Base-by-base conservation (phyloP, 805 yeast genomes). In the Torulaspora delbrueckii region DNA sequence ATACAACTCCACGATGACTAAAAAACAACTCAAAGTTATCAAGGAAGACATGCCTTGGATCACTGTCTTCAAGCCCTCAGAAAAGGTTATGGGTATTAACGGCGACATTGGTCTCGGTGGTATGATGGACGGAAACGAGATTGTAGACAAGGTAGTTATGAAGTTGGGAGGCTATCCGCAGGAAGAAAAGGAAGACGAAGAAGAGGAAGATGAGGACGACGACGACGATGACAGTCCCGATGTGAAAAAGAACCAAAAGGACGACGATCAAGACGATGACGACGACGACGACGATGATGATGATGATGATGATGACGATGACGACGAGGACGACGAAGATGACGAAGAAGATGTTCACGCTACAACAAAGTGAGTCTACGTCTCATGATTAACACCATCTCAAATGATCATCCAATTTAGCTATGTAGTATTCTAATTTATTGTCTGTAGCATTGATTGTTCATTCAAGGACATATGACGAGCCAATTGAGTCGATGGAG, bases 81-180 rank as follows among this genome's bases (percentile, higher is more conserved):
- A 91, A 65, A 91, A 91, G 66, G 96, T 91, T 5, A 81, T 85
- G 60, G 88, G 95, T 46, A 78, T 87, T 34, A 88, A 90, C 69
- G 98, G 99, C 50, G 98, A 91, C 57, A 89, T 93, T 46, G 98
- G 98, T n/a, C 85, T 93, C 88, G 98, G 99, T 40, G 98, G 99
- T 44, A 93, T 93, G 98, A 84, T 90, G 83, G 98, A 93, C 57
- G 88, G 95, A 80, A 85, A 87, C 63, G 97, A 90, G 63, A 84
- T 93, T 56, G 96, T 89, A 14, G 95, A 89, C 61, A 80, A 81
- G 56, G 75, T 87, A 40, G 95, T 86, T 16, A 73, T 81, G 66
- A 84, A 82, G 60, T 69, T 89, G 53, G 79, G 82, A 52, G 74
- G 81, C 46, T 68, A 77, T 74, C 82, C 82, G 14, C 76, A 78